Evolutionary conservation across 2,329 filamentous ascomycete genomes (phyloP), one percentile per base, ranked within the genome.

Genomic region (Hortaea sp.): DNA sequence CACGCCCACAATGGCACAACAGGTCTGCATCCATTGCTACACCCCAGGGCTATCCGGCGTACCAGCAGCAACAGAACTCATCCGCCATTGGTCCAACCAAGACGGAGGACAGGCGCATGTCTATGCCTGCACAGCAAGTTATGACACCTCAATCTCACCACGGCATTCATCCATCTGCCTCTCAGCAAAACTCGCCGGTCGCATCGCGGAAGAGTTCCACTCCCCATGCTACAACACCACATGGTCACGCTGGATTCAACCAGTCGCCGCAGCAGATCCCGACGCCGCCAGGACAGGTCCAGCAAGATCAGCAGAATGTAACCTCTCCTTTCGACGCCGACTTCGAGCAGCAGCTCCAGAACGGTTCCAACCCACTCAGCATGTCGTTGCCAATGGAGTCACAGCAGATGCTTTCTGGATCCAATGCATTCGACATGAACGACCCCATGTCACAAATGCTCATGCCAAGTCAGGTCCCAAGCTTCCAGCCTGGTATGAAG

Each of bases 381-480:
- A 69, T 71, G 37, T 64, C 69, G 3, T 60, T 79, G 20, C 74
- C 76, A 20, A 60, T 69, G 4, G 72, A 79, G 52, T 67, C 73
- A 1, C 75, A 78, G 57, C 72, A 75, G 55, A 63, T 79, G 12
- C 63, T 79, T 9, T 39, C 31, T 11, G 44, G 29, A 3, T 41
- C 30, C 10, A 29, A 43, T 2, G 20, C 31, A 9, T 41, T 48
- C 27, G 35, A 45, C 11, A 10, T 39, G 37, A 44, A 42, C 11
- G 42, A 37, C 20, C 42, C 41, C 20, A 47, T 51, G 41, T 32
- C 47, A 10, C 13, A 29, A 12, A 63, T 69, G 51, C 63, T 75
- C 48, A 75, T 27, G 35, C 43, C n/a, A 20, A 27, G 29, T n/a
- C 27, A 30, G 35, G 40, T 39, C 9, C 35, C 29, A 7, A n/a